Conservation (phyloP, 2,329 filamentous ascomycete genomes). For the Sclerotinia borealis region DNA sequence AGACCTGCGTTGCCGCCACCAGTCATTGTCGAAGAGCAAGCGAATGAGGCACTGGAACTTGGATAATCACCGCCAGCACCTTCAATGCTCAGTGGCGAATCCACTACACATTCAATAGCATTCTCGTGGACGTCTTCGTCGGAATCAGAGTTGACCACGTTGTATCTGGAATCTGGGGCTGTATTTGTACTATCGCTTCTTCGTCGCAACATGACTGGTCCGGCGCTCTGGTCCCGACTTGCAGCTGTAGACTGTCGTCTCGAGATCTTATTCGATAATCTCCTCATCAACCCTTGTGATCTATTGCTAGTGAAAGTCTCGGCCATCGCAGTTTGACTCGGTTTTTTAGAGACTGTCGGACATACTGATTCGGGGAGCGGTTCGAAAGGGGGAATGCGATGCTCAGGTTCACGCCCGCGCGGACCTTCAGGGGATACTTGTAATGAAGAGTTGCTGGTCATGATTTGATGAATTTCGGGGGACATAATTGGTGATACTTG, state of each 20-base stretch:
- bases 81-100: conserved; percentile 37
- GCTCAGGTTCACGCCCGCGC: conserved; percentile 48
- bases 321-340: conserved; percentile 57
- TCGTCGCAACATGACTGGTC: conserved; percentile 72
- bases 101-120: conserved; percentile 35
- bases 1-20: conserved; percentile 32
- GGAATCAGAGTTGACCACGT: conserved; percentile 42
- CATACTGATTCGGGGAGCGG: conserved; percentile 65
- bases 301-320: conserved; percentile 53
- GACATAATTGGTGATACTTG: conserved; percentile 53
- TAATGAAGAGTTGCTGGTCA: conserved; percentile 56
- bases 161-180: conserved; percentile 44
- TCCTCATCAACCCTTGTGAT: conserved; percentile 67
- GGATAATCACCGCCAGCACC: conserved; percentile 44
- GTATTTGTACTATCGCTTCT: conserved; percentile 86
- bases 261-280: conserved; percentile 75
- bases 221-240: conserved; percentile 80
- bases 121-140: conserved; percentile 53
- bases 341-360: conserved; percentile 44
- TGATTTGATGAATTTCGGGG: conserved; percentile 43
- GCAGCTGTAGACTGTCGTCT: conserved; percentile 70
- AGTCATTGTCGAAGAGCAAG: conserved; percentile 31
- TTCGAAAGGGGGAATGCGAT: conserved; percentile 52
- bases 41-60: conserved; percentile 43
- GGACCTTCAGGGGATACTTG: conserved; percentile 62